phyloP scores from a whole-genome alignment of 306 rosid genomes.

The Pterocarpus macrocarpus region DNA sequence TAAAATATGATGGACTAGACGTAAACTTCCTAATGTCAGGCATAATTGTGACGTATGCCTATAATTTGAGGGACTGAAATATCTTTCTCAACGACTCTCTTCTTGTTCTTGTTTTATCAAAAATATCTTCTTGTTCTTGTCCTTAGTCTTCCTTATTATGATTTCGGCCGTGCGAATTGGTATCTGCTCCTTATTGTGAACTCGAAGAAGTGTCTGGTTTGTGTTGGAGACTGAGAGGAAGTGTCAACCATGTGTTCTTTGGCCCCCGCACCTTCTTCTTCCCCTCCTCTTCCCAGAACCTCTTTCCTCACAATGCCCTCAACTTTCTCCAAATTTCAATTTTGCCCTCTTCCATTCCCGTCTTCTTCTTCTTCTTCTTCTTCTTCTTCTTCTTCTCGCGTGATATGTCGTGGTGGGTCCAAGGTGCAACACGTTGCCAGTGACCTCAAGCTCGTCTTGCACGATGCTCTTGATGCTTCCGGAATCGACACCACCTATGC shows the following conservation, averaged over 20 bases:
- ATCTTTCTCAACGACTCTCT: too few relatives aligned
- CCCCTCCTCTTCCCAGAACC: conserved; percentile 42
- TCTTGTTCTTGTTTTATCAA: too few relatives aligned
- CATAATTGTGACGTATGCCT: too few relatives aligned
- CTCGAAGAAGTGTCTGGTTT: neutral
- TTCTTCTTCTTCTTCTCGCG: conserved; percentile 44
- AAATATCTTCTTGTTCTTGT: too few relatives aligned
- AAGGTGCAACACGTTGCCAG: conserved; percentile 37
- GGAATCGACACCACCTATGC: conserved; percentile 79
- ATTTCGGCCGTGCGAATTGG: too few relatives aligned
- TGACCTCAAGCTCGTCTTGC: conserved; percentile 70
- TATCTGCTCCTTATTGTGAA: neutral
- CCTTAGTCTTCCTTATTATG: too few relatives aligned
- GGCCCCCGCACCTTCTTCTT: neutral
- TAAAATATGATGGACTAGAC: too few relatives aligned
- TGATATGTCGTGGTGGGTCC: conserved; percentile 50
- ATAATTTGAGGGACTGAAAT: too few relatives aligned
- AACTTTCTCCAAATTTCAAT: conserved; percentile 51
- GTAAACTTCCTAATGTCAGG: too few relatives aligned
- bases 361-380: conserved; percentile 31
- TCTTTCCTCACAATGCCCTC: conserved; percentile 44
- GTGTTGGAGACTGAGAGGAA: neutral
- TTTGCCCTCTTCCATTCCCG: conserved; percentile 37
- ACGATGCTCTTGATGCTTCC: conserved; percentile 82
- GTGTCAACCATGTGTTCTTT: neutral